These are phyloP conservation scores for Dryas octopetala DNA, from an alignment of 306 rosid species.

Conservation along the genomic window DNA sequence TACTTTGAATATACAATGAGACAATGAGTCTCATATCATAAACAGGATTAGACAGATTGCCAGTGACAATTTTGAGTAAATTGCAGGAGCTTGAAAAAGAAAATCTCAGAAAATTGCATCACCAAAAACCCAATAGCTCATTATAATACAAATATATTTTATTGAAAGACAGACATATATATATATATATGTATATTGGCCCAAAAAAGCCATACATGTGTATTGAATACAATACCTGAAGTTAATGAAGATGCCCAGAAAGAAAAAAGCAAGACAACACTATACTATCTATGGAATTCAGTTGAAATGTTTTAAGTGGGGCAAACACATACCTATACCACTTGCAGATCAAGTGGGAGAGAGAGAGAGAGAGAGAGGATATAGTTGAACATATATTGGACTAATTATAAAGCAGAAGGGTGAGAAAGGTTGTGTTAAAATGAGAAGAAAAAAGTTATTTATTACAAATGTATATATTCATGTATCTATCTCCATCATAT, in stretches of 20 bases:
- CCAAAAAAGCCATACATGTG: neutral
- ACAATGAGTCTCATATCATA: slow-evolving; percentile 4
- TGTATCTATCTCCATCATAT: too few relatives aligned
- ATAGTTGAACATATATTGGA: slow-evolving; percentile 10
- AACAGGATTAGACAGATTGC: neutral
- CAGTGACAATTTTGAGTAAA: neutral
- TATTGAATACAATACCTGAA: slow-evolving; percentile 28
- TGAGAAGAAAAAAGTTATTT: too few relatives aligned
- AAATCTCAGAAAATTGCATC: slow-evolving; percentile 7
- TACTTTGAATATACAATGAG: slow-evolving; percentile 8
- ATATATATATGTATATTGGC: neutral
- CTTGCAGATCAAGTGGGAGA: slow-evolving; percentile 33
- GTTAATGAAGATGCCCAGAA: slow-evolving; percentile 26
- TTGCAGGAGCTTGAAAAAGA: slow-evolving; percentile 4
- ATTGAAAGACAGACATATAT: neutral
- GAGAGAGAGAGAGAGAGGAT: slow-evolving; percentile 29
- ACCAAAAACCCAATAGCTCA: slow-evolving; percentile 7
- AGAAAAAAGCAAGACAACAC: slow-evolving; percentile 21
- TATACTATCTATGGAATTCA: slow-evolving; percentile 30
- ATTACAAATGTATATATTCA: too few relatives aligned
- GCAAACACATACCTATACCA: slow-evolving; percentile 41
- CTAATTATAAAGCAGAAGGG: slow-evolving; percentile 1
- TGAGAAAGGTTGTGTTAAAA: neutral
- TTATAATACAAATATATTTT: neutral
- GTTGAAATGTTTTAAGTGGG: slow-evolving; percentile 42